Evolutionary conservation across 257 asterid species (phyloP).

Genomic region (Scutellaria barbata): DNA sequence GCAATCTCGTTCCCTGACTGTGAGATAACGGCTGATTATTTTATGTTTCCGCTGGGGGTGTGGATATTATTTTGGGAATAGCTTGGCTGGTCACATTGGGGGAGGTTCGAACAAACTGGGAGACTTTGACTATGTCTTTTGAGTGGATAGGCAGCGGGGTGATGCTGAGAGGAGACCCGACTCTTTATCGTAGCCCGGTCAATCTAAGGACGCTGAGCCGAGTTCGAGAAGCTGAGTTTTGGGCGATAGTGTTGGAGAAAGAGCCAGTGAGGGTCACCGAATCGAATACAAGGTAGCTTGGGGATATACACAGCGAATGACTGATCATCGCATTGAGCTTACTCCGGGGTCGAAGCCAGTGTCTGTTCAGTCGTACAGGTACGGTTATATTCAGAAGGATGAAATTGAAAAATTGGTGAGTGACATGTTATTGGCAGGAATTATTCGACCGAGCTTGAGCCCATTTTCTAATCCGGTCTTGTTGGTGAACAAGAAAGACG

Average conservation of each 20-base stretch:
- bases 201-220: neutral
- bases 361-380: neutral
- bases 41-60: neutral
- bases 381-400: neutral
- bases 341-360: neutral
- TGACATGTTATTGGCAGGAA: neutral
- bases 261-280: neutral
- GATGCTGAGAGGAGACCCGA: no score
- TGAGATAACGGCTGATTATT: no score
- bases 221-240: neutral
- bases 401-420: neutral
- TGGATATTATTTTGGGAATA: neutral
- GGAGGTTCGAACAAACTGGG: neutral
- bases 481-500: neutral
- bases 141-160: no score
- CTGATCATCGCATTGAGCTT: neutral
- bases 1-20: no score
- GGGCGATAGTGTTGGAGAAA: neutral
- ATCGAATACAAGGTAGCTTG: neutral
- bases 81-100: no score
- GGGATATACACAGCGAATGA: neutral
- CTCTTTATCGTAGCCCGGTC: neutral
- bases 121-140: neutral
- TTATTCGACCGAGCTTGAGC: neutral
- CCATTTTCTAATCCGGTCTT: neutral